Evolutionary conservation across 176 grass and related monocot genomes (phyloP), one percentile per base, ranked within the genome.

Genomic region (Phragmites australis): DNA sequence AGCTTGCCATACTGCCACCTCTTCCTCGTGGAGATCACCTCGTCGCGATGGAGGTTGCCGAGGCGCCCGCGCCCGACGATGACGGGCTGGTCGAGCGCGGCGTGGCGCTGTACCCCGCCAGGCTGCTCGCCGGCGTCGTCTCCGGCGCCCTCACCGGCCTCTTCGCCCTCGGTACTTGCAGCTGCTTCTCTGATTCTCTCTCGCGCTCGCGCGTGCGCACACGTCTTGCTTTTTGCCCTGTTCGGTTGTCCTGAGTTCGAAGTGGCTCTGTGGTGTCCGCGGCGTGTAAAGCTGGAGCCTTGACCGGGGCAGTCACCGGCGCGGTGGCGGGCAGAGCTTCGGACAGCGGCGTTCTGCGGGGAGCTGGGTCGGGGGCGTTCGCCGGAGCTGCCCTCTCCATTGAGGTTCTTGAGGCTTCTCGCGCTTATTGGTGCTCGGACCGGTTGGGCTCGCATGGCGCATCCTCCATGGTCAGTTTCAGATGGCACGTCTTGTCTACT

Each of bases 321-420:
- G 90, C 87, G 9, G 68, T 93, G 65, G 90, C 87, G 29, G 87
- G 90, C n/a, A 82, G 90, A 65, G 84, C 90, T 23, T 93, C 90
- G 23, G 87, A 93, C 21, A 89, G 90, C 76, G 90, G 90, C 39
- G 82, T 87, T 41, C 72, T 89, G 27, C 87, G 90, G 45, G 90
- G 90, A 81, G 87, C 90, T 55, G 87, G 90, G 19, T 9, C 87
- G 48, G 90, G 90, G 26, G 90, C 90, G 2, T 84, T 97, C 78
- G 90, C 93, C 39, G 93, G 93, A 65, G 90, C 87, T 44, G 75
- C 89, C 70, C 87, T 93, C 52, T 87, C 87, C 81, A 87, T 93
- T 50, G 90, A 93, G 72, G 80, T 93, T 71, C 83, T 93, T 15
- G 87, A 93, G 81, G 90, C 90, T 80, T 93, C 90, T 18, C 87